These are phyloP conservation scores for Aureococcus anophagefferens DNA, from an alignment of 108 stramenopile species.

Conservation along the genomic window DNA sequence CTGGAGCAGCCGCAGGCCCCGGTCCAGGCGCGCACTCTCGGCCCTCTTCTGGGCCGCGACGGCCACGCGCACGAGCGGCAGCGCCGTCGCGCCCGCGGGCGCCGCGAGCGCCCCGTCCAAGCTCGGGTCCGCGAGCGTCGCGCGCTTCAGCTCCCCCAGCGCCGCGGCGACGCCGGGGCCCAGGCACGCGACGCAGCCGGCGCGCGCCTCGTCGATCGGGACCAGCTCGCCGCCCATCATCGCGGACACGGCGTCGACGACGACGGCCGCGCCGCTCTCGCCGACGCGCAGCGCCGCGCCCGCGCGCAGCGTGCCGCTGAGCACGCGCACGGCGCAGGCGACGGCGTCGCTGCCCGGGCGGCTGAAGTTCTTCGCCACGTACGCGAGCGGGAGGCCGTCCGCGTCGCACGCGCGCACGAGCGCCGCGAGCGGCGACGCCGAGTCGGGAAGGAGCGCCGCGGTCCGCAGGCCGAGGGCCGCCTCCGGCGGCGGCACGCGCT, in stretches of 20 bases:
- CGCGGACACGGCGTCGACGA: constrained; percentile 13
- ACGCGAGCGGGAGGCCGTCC: too few species aligned
- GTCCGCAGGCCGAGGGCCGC: not conserved
- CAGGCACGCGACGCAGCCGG: constrained; percentile 32
- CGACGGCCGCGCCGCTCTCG: not conserved
- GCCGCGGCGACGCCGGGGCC: constrained; percentile 28
- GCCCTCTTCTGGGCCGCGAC: constrained; percentile 24
- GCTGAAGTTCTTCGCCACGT: too few species aligned
- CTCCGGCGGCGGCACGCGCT: not conserved
- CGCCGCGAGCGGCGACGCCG: too few species aligned
- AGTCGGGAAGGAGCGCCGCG: not conserved
- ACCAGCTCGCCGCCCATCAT: constrained; percentile 33
- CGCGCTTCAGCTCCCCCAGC: constrained; percentile 10
- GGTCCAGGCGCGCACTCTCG: constrained; percentile 28
- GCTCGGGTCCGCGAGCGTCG: constrained; percentile 5
- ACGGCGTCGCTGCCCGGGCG: too few species aligned
- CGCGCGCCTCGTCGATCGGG: constrained; percentile 26
- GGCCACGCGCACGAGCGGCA: constrained; percentile 39
- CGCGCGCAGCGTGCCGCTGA: not conserved
- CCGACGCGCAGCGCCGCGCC: not conserved
- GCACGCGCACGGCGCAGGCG: too few species aligned
- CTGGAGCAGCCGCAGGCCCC: constrained; percentile 26
- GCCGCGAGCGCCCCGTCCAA: constrained; percentile 25
- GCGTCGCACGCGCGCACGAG: not conserved
- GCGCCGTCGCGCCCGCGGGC: not conserved